These are phyloP conservation scores for Taphrina flavorubra DNA, from an alignment of 1,139 yeast genomes.

Conservation along the genomic window DNA sequence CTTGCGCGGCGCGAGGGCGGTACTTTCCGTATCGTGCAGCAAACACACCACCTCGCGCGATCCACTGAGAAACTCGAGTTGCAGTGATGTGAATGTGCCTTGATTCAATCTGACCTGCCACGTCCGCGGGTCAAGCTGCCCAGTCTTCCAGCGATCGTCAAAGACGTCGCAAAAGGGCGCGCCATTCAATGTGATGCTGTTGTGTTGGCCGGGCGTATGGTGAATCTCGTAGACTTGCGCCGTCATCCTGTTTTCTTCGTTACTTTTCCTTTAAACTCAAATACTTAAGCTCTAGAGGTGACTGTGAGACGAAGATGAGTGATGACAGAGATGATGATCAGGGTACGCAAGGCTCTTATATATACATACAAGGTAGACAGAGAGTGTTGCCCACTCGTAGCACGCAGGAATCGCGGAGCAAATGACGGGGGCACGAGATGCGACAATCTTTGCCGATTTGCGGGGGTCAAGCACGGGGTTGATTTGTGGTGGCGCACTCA, in stretches of 20 bases:
- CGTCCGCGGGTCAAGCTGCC: constrained; percentile 5
- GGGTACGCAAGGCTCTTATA: no score
- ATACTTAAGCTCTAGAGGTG: neutral
- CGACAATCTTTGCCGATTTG: no score
- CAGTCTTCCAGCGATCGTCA: constrained; percentile 16
- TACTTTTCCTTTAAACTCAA: no score
- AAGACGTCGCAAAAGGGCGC: constrained; percentile 11
- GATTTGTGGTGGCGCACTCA: no score
- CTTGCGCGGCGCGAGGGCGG: neutral
- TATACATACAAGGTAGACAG: no score
- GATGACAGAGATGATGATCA: neutral
- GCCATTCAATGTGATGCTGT: constrained; percentile 9
- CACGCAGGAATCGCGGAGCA: no score
- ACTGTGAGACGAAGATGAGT: neutral
- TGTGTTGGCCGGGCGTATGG: constrained; percentile 10
- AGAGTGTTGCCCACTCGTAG: no score
- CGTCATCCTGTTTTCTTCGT: neutral
- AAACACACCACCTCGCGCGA: constrained; percentile 1
- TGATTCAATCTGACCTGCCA: constrained; percentile 15
- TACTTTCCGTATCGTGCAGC: neutral
- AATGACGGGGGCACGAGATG: no score
- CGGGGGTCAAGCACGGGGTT: no score
- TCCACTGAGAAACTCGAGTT: neutral
- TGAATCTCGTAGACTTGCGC: neutral
- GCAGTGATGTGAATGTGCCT: constrained; percentile 3